Evolutionary conservation across 139 green algal species (phyloP).

Genomic region (Ettlia oleoabundans): DNA sequence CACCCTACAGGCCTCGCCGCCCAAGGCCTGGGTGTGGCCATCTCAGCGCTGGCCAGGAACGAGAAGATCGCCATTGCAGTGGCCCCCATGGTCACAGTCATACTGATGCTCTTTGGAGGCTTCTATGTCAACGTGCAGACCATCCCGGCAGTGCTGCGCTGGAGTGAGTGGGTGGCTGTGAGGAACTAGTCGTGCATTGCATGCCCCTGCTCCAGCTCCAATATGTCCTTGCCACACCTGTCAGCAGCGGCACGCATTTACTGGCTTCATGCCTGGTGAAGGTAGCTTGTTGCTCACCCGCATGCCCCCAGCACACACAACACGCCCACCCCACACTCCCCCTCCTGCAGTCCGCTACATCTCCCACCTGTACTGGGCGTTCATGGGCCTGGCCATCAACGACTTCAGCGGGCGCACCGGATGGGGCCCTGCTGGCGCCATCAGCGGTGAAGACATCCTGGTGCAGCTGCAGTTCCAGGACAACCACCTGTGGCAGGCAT

Average conservation of each 20-base stretch:
- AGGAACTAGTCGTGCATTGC: no score
- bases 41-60: slow-evolving; percentile 12
- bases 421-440: background rate
- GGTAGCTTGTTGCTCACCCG: no score
- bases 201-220: background rate
- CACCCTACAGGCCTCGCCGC: no score
- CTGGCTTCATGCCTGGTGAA: background rate
- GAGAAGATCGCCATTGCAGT: slow-evolving; percentile 52
- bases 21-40: slow-evolving; percentile 32
- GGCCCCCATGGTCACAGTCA: slow-evolving; percentile 40
- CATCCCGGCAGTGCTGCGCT: slow-evolving; percentile 46
- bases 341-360: slow-evolving; percentile 25
- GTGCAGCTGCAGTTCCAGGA: slow-evolving; percentile 27
- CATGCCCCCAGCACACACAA: no score
- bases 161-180: slow-evolving; percentile 3
- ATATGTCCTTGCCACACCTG: background rate
- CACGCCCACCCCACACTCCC: background rate
- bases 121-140: slow-evolving; percentile 61
- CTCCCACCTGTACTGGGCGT: slow-evolving; percentile 48
- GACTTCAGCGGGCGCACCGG: slow-evolving; percentile 45
- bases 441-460: slow-evolving; percentile 6
- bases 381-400: slow-evolving; percentile 57
- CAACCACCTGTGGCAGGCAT: slow-evolving; percentile 42
- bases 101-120: slow-evolving; percentile 43
- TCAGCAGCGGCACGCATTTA: no score